A percentile compares a stretch with the other conserved stretches of the same genome.
phyloP scores from a whole-genome alignment of 768 basidiomycete genomes.

The Tephrocybe sp. region DNA sequence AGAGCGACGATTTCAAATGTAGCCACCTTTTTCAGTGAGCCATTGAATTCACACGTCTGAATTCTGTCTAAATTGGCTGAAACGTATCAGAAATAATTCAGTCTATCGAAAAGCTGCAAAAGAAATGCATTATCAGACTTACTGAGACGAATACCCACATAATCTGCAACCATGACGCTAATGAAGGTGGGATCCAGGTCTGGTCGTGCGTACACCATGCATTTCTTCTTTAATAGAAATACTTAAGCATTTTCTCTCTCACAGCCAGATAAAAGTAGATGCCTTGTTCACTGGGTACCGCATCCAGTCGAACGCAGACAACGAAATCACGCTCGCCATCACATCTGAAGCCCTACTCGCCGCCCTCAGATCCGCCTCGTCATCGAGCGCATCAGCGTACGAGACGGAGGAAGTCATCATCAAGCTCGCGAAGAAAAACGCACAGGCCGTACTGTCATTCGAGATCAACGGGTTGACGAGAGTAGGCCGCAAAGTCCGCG shows the following conservation, averaged over 20 bases:
- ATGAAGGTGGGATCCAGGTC: conserved; percentile 84
- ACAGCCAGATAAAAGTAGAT: conserved; percentile 60
- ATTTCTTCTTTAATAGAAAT: background rate
- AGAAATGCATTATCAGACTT: conserved; percentile 81
- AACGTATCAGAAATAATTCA: conserved; percentile 64
- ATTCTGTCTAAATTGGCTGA: conserved; percentile 1
- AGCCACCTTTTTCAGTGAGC: conserved; percentile 51
- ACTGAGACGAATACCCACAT: conserved; percentile 72
- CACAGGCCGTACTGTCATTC: conserved; percentile 73
- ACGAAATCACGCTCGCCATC: conserved; percentile 76
- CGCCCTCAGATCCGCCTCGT: conserved; percentile 64
- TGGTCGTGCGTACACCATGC: conserved; percentile 50
- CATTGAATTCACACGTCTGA: background rate
- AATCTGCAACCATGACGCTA: conserved; percentile 78
- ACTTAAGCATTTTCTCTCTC: background rate
- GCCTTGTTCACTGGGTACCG: conserved; percentile 75
- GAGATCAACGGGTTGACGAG: conserved; percentile 67
- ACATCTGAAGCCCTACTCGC: conserved; percentile 71
- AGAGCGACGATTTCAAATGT: conserved; percentile 58
- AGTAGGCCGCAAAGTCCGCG: conserved; percentile 59
- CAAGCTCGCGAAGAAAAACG: conserved; percentile 86
- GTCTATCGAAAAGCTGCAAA: conserved; percentile 80
- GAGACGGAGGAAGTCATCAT: conserved; percentile 69
- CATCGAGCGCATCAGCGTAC: conserved; percentile 41
- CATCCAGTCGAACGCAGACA: conserved; percentile 82